Evolutionary conservation across 1,284 basidiomycete species (phyloP), one percentile per base, ranked within the genome.

Genomic region (Ustilago loliicola): DNA sequence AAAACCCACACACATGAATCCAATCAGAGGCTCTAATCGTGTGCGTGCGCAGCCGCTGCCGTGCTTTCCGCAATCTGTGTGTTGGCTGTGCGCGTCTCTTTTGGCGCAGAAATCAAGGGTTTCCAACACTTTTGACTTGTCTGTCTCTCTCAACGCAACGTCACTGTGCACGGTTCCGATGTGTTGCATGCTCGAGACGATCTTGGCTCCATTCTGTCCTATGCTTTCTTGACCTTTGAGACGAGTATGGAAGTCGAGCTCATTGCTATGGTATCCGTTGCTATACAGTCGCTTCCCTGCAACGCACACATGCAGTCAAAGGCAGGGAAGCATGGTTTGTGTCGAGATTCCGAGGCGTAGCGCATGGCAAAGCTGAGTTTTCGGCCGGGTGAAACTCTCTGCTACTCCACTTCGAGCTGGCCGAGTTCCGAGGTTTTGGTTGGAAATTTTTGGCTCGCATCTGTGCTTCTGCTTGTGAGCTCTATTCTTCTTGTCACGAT

Each of bases 161-260:
- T 66, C 62, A 71, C 68, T 58, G 59, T 53, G 63, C 68, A 58
- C 59, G 54, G 53, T 54, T 52, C 54, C 63, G 63, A 61, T 71
- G 38, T 50, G 30, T 29, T 61, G 61, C 67, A 56, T 60, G 32
- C 45, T 47, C 11, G 4, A n/a, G 45, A n/a, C 45, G 36, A 38
- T n/a, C n/a, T n/a, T n/a, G n/a, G 8, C 36, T 38, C 9, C 19
- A 45, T 27, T 15, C 11, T 27, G 11, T 50, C 25, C 48, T 4
- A 6, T 17, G 48, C 23, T 27, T n/a, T 8, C 29, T 15, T 7
- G n/a, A 7, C n/a, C 7, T 7, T 10, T n/a, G 11, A 21, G 21
- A 5, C 42, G 19, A 1, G 25, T 10, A 15, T 15, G 23, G 23
- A 57, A 25, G 11, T 19, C 17, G 29, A 29, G 29, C 23, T 47